phyloP scores from a whole-genome alignment of 2,329 filamentous ascomycete genomes.

The Teratosphaeria gauchensis region DNA sequence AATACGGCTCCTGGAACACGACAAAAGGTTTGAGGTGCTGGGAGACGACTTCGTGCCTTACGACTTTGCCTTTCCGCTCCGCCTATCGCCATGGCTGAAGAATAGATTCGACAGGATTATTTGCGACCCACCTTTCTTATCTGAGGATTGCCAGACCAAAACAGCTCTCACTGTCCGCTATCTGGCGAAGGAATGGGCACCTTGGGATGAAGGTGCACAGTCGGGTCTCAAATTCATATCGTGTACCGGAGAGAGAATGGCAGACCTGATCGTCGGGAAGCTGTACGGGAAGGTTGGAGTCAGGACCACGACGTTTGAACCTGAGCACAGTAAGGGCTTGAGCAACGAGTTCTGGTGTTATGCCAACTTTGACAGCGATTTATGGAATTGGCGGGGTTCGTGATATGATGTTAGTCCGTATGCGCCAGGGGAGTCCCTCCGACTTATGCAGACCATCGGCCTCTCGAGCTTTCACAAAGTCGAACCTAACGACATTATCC shows the following conservation, averaged over 20 bases:
- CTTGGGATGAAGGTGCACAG: not conserved
- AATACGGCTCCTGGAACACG: conserved; percentile 62
- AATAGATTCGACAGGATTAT: conserved; percentile 59
- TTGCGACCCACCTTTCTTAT: conserved; percentile 70
- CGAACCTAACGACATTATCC: not conserved
- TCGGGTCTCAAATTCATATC: conserved; percentile 44
- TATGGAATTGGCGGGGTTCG: conserved; percentile 14
- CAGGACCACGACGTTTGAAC: conserved; percentile 57
- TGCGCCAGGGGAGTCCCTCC: not conserved
- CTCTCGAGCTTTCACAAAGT: not conserved
- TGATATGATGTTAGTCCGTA: not conserved
- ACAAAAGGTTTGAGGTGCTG: conserved; percentile 64
- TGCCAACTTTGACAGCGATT: conserved; percentile 60
- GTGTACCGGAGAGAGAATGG: conserved; percentile 71
- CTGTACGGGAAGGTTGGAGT: conserved; percentile 58
- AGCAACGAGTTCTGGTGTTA: conserved; percentile 78
- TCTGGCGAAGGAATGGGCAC: conserved; percentile 48
- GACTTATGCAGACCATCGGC: not conserved
- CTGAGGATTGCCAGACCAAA: conserved; percentile 72
- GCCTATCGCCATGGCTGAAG: conserved; percentile 51
- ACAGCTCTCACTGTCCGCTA: conserved; percentile 67
- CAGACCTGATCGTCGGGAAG: conserved; percentile 47
- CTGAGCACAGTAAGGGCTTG: conserved; percentile 59
- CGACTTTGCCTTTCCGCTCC: conserved; percentile 60
- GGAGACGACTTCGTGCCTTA: conserved; percentile 67